Evolutionary conservation across 192 early-diverging fungal genomes (phyloP).

Genomic region (Podila clonocystis): DNA sequence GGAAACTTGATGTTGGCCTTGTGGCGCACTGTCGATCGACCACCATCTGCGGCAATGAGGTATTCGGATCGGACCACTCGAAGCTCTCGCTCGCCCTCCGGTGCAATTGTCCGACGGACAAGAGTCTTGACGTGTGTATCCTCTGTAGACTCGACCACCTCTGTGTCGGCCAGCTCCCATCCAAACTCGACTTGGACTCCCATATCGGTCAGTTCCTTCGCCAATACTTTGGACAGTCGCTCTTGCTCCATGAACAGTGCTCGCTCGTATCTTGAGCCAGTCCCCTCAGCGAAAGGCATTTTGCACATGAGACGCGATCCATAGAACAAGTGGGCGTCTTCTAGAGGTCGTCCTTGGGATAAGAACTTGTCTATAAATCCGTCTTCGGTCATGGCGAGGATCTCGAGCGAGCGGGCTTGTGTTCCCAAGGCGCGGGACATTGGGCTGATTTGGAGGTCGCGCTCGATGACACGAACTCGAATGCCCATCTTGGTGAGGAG

Average conservation of each 20-base stretch:
- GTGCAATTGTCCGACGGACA: slow-evolving; percentile 17
- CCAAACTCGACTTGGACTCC: slow-evolving; percentile 31
- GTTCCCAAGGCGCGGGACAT: slow-evolving; percentile 25
- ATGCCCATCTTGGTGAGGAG: slow-evolving; percentile 36
- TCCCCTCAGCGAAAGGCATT: neutral
- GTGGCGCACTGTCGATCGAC: slow-evolving; percentile 42
- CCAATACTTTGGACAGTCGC: slow-evolving; percentile 17
- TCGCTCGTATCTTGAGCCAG: slow-evolving; percentile 23
- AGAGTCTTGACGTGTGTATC: slow-evolving; percentile 30
- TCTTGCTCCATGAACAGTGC: slow-evolving; percentile 21
- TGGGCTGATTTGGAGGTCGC: slow-evolving; percentile 5
- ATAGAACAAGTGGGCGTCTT: neutral
- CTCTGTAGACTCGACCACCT: slow-evolving; percentile 12
- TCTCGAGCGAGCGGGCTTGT: slow-evolving; percentile 35
- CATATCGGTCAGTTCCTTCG: slow-evolving; percentile 7
- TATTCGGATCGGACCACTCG: slow-evolving; percentile 28
- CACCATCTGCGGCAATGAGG: slow-evolving; percentile 45
- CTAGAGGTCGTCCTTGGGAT: too few species aligned
- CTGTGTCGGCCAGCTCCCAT: slow-evolving; percentile 44
- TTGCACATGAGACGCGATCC: slow-evolving; percentile 16
- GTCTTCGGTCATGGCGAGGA: slow-evolving; percentile 13
- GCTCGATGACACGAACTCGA: slow-evolving; percentile 34
- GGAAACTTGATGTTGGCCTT: slow-evolving; percentile 33
- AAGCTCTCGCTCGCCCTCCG: slow-evolving; percentile 12
- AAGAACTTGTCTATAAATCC: too few species aligned